phyloP scores from a whole-genome alignment of 2,329 filamentous ascomycete species.

The Phaeosphaeria sp. region DNA sequence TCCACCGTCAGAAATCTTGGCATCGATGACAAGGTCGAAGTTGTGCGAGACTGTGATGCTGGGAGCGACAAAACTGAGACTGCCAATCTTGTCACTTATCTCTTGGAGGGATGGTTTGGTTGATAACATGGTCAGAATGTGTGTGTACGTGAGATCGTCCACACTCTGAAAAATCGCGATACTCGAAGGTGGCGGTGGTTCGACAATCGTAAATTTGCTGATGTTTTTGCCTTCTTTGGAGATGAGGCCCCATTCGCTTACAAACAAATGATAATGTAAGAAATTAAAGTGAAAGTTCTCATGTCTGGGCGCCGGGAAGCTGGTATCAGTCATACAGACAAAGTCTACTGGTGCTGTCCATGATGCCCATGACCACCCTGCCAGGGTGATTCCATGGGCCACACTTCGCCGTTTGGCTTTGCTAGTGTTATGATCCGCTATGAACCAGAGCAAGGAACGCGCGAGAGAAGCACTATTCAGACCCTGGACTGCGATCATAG shows the following conservation, averaged over 20 bases:
- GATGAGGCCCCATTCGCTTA: background rate
- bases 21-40: background rate
- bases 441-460: background rate
- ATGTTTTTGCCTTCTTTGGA: background rate
- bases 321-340: background rate
- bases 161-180: too few species aligned
- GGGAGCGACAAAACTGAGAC: background rate
- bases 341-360: slow-evolving; percentile 1
- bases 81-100: background rate
- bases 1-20: background rate
- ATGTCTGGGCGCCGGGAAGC: background rate
- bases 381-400: background rate
- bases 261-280: background rate
- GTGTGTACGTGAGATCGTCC: too few species aligned
- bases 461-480: background rate
- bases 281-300: background rate
- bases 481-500: background rate
- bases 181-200: too few species aligned
- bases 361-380: slow-evolving; percentile 1
- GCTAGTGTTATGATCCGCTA: background rate
- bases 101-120: background rate
- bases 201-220: background rate
- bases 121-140: background rate
- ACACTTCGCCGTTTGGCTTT: background rate
- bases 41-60: background rate